phyloP scores from a whole-genome alignment of 805 yeast species.

The Candida nanaspora region DNA sequence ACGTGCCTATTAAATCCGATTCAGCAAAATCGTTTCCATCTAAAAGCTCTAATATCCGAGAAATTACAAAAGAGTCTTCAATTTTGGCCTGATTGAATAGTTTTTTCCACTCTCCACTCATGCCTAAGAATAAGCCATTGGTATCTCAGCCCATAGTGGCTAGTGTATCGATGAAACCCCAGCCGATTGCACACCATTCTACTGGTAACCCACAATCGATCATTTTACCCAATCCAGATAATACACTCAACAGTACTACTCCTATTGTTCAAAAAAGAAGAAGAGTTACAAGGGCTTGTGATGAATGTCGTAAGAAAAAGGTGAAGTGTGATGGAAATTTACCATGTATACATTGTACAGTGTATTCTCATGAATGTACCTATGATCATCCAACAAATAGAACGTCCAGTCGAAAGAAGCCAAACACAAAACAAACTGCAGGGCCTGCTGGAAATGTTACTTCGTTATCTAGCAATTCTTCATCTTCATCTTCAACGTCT shows the following conservation, averaged over 20 bases:
- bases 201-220: neutral
- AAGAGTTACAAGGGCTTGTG: slow-evolving; percentile 44
- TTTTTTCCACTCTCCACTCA: too few species aligned
- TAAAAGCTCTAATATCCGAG: too few species aligned
- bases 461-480: neutral
- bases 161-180: neutral
- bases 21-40: too few species aligned
- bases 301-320: slow-evolving; percentile 42
- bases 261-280: slow-evolving; percentile 22
- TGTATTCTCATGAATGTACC: slow-evolving; percentile 77
- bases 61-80: too few species aligned
- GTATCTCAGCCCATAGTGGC: neutral
- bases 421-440: neutral
- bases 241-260: slow-evolving; percentile 1
- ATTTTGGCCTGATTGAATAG: too few species aligned
- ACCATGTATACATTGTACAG: slow-evolving; percentile 64
- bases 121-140: neutral
- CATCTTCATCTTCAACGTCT: neutral
- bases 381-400: slow-evolving; percentile 71
- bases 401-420: slow-evolving; percentile 28
- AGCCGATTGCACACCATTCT: neutral
- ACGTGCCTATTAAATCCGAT: too few species aligned
- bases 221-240: slow-evolving; percentile 4
- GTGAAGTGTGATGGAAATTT: slow-evolving; percentile 44
- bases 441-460: too few species aligned